Conservation (phyloP, 1,139 yeast species). For the Tardiomyces blankii region DNA sequence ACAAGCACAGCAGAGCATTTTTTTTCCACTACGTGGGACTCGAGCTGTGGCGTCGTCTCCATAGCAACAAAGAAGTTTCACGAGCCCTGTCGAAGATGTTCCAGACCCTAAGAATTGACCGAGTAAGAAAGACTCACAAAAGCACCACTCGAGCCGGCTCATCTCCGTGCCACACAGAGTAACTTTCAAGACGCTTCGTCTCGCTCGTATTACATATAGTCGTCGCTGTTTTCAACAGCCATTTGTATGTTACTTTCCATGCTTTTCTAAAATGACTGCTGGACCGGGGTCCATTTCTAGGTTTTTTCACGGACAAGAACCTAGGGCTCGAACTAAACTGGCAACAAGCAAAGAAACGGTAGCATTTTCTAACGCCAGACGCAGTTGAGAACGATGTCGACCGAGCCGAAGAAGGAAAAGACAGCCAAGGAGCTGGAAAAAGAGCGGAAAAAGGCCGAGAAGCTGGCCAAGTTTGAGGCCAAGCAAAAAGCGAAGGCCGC, state of each 20-base stretch:
- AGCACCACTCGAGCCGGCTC: slow-evolving; percentile 1
- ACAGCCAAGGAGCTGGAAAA: slow-evolving; percentile 53
- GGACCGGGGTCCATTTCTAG: too few species aligned
- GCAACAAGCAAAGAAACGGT: too few species aligned
- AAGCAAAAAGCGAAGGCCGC: slow-evolving; percentile 67
- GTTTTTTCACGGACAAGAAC: too few species aligned
- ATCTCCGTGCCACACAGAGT: neutral
- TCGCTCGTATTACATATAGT: neutral
- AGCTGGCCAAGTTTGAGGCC: slow-evolving; percentile 87
- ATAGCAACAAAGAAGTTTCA: slow-evolving; percentile 2
- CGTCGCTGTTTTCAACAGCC: neutral
- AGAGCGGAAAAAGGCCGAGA: slow-evolving; percentile 94
- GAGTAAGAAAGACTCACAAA: neutral
- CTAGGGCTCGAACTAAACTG: too few species aligned
- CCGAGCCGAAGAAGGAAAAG: slow-evolving; percentile 15
- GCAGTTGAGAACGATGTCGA: slow-evolving; percentile 1
- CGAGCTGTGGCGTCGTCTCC: slow-evolving; percentile 1
- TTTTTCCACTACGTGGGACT: too few species aligned
- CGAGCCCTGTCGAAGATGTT: slow-evolving; percentile 1
- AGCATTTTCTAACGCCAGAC: neutral
- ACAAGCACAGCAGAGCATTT: too few species aligned
- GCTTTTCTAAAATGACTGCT: too few species aligned
- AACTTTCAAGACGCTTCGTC: slow-evolving; percentile 2
- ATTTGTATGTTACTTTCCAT: neutral
- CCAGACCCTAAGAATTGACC: slow-evolving; percentile 2